Evolutionary conservation across 306 rosid genomes (phyloP).

Genomic region (Prunus dulcis): DNA sequence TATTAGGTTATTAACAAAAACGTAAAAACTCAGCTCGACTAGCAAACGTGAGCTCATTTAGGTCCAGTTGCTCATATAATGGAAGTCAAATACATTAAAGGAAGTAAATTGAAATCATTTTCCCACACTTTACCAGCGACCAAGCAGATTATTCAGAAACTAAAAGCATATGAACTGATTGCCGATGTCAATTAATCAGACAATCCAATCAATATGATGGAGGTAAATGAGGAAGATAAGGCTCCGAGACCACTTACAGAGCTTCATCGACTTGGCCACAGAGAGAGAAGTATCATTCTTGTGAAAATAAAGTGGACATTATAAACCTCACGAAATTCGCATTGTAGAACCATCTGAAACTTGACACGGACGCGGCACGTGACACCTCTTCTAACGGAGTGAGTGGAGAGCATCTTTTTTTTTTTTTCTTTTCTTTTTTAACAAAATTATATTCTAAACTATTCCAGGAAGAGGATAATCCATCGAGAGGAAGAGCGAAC

Average conservation of each 20-base stretch:
- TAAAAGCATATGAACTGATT: not conserved
- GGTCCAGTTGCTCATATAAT: not conserved
- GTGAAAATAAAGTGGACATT: not conserved
- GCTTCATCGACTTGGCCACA: not conserved
- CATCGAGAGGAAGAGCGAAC: too few relatives aligned
- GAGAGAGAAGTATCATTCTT: not conserved
- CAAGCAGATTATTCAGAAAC: not conserved
- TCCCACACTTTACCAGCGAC: conserved; percentile 4
- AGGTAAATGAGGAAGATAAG: not conserved
- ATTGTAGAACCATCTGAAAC: not conserved
- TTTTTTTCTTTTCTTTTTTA: not conserved
- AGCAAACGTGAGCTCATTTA: not conserved
- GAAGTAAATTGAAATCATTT: not conserved
- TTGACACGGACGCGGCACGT: conserved; percentile 22
- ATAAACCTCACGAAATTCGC: not conserved
- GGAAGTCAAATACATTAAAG: not conserved
- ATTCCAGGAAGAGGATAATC: too few relatives aligned
- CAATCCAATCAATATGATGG: not conserved
- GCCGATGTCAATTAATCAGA: not conserved
- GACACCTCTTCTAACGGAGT: not conserved
- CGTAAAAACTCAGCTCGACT: not conserved
- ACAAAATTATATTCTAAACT: too few relatives aligned
- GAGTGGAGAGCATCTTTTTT: not conserved
- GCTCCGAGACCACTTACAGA: conserved; percentile 2
- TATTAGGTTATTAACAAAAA: not conserved